Evolutionary conservation across 192 early-diverging fungal species (phyloP).

Genomic region (Backusella circina): DNA sequence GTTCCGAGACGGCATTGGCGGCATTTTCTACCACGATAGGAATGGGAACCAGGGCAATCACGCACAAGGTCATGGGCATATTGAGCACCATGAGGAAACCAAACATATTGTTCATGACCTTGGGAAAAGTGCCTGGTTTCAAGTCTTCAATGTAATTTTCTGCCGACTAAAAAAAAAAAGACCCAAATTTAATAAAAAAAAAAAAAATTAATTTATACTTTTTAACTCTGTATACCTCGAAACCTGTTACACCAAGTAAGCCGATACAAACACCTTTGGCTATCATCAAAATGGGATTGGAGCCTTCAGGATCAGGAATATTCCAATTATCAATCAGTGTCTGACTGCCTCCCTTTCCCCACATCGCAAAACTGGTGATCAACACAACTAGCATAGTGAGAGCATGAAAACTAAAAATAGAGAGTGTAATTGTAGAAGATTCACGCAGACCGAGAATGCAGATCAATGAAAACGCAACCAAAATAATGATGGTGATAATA

Average conservation of each 20-base stretch:
- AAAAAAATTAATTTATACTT: neutral
- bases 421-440: constrained; percentile 45
- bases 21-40: constrained; percentile 33
- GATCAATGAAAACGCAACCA: constrained; percentile 44
- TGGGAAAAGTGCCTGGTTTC: constrained; percentile 52
- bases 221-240: constrained; percentile 32
- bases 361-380: constrained; percentile 38
- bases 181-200: neutral
- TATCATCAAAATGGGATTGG: constrained; percentile 29
- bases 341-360: constrained; percentile 36
- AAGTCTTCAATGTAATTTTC: constrained; percentile 57
- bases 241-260: constrained; percentile 50
- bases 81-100: constrained; percentile 39
- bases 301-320: constrained; percentile 27
- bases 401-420: constrained; percentile 44
- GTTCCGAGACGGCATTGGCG: constrained; percentile 37
- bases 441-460: constrained; percentile 46
- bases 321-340: constrained; percentile 45
- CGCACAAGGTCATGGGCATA: constrained; percentile 44
- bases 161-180: constrained; percentile 24
- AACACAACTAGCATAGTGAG: constrained; percentile 41
- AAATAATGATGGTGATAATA: constrained; percentile 38
- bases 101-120: constrained; percentile 56
- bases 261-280: constrained; percentile 55
- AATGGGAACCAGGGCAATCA: constrained; percentile 45